Percentiles rank a stretch among this genome's conserved stretches.
phyloP scores from a whole-genome alignment of 352 stramenopile genomes.

The Globisporangium paddicum region DNA sequence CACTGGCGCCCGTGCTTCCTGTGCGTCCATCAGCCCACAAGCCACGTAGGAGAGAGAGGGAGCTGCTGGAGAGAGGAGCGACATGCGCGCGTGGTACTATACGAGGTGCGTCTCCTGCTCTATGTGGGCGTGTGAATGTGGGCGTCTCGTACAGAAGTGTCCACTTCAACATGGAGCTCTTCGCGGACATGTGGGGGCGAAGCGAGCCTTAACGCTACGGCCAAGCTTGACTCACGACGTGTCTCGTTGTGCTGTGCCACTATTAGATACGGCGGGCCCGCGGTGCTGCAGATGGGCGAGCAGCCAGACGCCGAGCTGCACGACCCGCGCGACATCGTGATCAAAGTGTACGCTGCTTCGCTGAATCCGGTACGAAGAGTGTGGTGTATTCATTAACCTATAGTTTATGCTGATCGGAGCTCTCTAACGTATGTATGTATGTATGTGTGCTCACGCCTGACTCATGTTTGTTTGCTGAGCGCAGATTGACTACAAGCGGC shows the following conservation, averaged over 20 bases:
- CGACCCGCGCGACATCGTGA: slow-evolving; percentile 48
- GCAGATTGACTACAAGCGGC: slow-evolving; percentile 82
- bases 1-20: not conserved
- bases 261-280: slow-evolving; percentile 49
- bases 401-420: not conserved
- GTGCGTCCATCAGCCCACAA: no score
- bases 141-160: not conserved
- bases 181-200: not conserved
- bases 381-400: not conserved
- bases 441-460: slow-evolving; percentile 3
- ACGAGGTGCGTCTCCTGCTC: slow-evolving; percentile 34
- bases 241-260: slow-evolving; percentile 6
- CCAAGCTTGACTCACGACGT: not conserved
- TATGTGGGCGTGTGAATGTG: not conserved
- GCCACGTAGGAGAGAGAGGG: not conserved
- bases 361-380: slow-evolving; percentile 49
- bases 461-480: not conserved
- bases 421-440: not conserved
- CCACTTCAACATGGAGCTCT: slow-evolving; percentile 1
- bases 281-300: slow-evolving; percentile 54
- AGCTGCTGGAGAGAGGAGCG: not conserved
- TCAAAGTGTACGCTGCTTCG: slow-evolving; percentile 55
- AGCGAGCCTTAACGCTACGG: not conserved
- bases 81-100: slow-evolving; percentile 79
- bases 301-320: slow-evolving; percentile 43